Evolutionary conservation across 1,284 basidiomycete genomes (phyloP), one percentile per base, ranked within the genome.

Genomic region (Cryptococcus deneoformans): DNA sequence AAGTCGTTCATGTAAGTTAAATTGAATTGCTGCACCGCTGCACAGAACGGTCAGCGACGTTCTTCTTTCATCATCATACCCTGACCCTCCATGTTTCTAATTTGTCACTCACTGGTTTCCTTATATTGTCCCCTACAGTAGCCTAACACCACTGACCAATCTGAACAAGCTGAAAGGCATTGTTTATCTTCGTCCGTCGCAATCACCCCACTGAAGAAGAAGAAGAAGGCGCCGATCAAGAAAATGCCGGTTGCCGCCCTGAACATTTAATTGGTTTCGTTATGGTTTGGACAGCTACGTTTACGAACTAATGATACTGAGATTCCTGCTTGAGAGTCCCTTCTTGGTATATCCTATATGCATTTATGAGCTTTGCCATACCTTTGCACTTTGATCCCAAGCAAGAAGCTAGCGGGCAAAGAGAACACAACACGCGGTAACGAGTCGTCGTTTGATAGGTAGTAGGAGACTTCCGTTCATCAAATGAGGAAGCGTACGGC

Each of bases 1-100:
- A 73, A 74, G 11, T 61, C 50, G 53, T 73, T 72, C 40, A 67
- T 64, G 50, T 64, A 67, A 34, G 61, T 61, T 46, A 58, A 51
- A 35, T 72, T 67, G 2, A 51, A 40, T 20, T 54, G 58, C 37
- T 56, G 56, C 42, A 62, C 69, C 68, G 53, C 12, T 12, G 20
- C n/a, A 11, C 7, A 29, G 47, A 24, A 40, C 6, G 12, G 42
- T 46, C 10, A 39, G 38, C 37, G 36, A 29, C 24, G 40, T 29
- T 52, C 14, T 6, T 53, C 36, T 20, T 14, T 46, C 52, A 24
- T 29, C 29, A 5, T 29, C 29, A 29, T 29, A 29, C 29, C 29
- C 29, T 29, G 3, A 5, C 9, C 43, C 12, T 6, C 12, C 12
- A 35, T 11, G 16, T 16, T 2, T 24, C 36, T 36, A 29, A 29